Evolutionary conservation across 805 yeast genomes (phyloP), one percentile per base, ranked within the genome.

Genomic region (Candida ipomoeae): DNA sequence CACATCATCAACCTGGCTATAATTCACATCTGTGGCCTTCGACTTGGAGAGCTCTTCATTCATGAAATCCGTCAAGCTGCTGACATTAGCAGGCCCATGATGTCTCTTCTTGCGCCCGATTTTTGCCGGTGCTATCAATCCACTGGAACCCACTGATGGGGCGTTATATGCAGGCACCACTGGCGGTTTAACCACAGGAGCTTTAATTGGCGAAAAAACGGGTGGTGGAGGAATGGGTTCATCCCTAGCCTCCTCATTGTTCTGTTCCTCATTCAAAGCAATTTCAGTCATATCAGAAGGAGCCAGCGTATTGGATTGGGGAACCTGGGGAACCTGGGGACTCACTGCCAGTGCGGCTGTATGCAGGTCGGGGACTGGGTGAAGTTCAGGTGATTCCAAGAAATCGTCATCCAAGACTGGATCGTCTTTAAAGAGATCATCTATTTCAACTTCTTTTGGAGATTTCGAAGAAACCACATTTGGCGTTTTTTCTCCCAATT

Each of bases 21-120:
- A 40, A 18, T 56, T 59, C 11, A 58, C 53, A 45, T 74, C 78
- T 41, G 55, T 42, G 37, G 66, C 68, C 48, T 72, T 72, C 1
- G 77, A 72, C 51, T 68, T 73, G 31, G 66, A 68, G 40, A 74
- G 63, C 51, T 74, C 78, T 54, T 73, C 77, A 51, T 73, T 70
- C 77, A 74, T 71, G 50, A 67, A 71, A 44, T 68, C 74, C 40
- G 61, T 66, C 41, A 74, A 59, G 10, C 63, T 73, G 29, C 55
- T 62, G 14, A 60, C 49, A 15, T 60, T 61, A 4, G 41, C 50
- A 1, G 62, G 58, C 3, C 59, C 56, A 7, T 57, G 55, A 21
- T 62, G 59, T 53, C 64, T 70, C 60, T 68, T 70, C 48, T 68
- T 66, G 46, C 64, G 63, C 1, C 61, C 50, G 2, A 50, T 40